A percentile compares a stretch with the other conserved stretches of the same genome.
Evolutionary conservation across 805 yeast species (phyloP).

Genomic region (Wickerhamomyces tratensis): DNA sequence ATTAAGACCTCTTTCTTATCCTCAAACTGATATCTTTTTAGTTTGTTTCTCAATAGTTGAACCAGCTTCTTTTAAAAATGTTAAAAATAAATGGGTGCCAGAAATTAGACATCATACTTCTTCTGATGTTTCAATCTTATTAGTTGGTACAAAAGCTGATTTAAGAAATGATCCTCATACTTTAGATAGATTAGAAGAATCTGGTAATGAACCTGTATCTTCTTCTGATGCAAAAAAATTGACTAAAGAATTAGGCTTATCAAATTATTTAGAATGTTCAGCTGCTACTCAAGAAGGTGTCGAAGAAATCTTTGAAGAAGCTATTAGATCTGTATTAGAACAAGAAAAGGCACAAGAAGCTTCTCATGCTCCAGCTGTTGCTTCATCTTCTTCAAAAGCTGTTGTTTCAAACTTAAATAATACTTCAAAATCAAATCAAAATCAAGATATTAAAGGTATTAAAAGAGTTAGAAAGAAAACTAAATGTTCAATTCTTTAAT

Average conservation of each 20-base stretch:
- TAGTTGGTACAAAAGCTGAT: conserved; percentile 96
- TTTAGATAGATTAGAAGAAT: conserved; percentile 81
- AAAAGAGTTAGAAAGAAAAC: conserved; percentile 32
- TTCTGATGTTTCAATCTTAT: conserved; percentile 93
- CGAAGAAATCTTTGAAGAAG: conserved; percentile 97
- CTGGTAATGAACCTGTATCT: conserved; percentile 78
- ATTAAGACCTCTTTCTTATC: conserved; percentile 91
- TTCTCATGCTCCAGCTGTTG: conserved; percentile 93
- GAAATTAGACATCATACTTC: conserved; percentile 91
- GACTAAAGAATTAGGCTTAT: conserved; percentile 94
- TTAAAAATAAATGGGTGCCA: conserved; percentile 97
- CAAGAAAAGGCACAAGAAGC: conserved; percentile 42
- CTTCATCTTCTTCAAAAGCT: no score
- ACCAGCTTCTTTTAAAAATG: conserved; percentile 96
- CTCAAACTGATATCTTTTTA: conserved; percentile 95
- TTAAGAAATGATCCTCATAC: conserved; percentile 89
- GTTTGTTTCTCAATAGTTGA: conserved; percentile 95
- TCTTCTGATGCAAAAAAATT: conserved; percentile 84
- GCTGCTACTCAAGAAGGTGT: conserved; percentile 95
- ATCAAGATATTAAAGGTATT: neutral
- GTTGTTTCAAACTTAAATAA: no score
- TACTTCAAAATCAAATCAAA: no score
- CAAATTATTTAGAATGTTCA: conserved; percentile 95
- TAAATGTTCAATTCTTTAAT: conserved; percentile 36
- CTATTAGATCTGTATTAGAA: conserved; percentile 33